Base-by-base conservation (phyloP, 306 rosid genomes). In the Dryas octopetala region DNA sequence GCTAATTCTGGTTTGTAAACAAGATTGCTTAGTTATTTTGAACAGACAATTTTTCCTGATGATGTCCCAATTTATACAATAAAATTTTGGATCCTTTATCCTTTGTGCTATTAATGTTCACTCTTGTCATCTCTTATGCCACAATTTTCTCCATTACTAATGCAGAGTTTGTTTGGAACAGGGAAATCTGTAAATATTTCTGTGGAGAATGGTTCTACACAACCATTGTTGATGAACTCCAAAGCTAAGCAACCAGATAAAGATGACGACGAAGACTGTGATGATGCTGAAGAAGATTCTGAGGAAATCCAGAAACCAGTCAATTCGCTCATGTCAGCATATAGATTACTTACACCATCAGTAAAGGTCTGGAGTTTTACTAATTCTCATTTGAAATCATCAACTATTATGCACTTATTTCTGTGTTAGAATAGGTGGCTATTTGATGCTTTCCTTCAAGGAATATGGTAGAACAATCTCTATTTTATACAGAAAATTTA, bases 261-360 rank as follows among this genome's bases (percentile, higher is more conserved):
- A 79, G 83, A 78, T 66, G 83, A 62, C 32, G 88, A 85, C 41
- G 81, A 80, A 75, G 97, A 86, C 72, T 82, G 83, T 57, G 96
- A 89, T 3, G 89, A 84, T 59, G 80, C 81, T 5, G 88, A 85
- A 14, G 87, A 83, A 80, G 67, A 57, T 74, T 43, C 74, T 47
- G 49, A 74, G 53, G 86, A 84, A 81, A 70, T 78, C 65, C 87
- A 77, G 60, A 91, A 84, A 62, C 93, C 98, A 47, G 91, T 88
- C 46, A 80, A 91, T 73, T 89, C 97, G 61, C 84, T 91, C 78
- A 70, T 81, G 71, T 54, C 77, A 40, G 98, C 96, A 49, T 93
- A 86, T 77, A 87, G 78, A 86, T 86, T 93, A 77, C 98, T 93
- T 48, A 87, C 98, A 66, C 96, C 98, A 78, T 90, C 96, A 60